These are phyloP conservation scores for Akanthomyces dipterigenus DNA, from an alignment of 2,329 filamentous ascomycete species.

Conservation along the genomic window DNA sequence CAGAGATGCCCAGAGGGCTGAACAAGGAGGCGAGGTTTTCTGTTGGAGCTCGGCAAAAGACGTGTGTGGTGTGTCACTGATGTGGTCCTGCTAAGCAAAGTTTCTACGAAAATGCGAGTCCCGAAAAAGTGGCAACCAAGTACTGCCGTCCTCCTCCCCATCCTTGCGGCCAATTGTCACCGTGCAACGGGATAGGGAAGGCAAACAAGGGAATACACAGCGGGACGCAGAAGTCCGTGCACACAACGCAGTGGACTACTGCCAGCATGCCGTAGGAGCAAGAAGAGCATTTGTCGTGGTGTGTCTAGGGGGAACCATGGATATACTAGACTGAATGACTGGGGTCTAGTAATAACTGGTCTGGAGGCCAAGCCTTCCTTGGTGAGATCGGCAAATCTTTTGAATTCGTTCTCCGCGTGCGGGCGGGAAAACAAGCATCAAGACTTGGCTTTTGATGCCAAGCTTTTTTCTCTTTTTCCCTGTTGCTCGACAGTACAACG, in stretches of 20 bases:
- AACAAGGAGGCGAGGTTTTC: too few relatives aligned
- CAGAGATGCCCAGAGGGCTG: background rate
- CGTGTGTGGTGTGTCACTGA: background rate
- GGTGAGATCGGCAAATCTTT: constrained; percentile 7
- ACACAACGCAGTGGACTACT: background rate
- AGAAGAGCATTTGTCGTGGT: background rate
- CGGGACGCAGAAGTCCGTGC: background rate
- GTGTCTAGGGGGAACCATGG: too few relatives aligned
- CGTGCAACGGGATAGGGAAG: background rate
- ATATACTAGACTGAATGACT: too few relatives aligned
- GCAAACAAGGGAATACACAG: background rate
- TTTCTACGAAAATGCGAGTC: background rate
- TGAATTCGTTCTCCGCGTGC: background rate
- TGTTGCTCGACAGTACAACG: background rate
- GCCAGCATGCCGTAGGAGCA: too few relatives aligned
- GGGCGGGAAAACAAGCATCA: constrained; percentile 7
- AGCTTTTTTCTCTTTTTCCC: constrained; percentile 9
- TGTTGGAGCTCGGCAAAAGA: background rate
- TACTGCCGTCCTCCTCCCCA: background rate
- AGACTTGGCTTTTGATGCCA: constrained; percentile 13
- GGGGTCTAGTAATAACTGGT: background rate
- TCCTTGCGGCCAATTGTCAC: background rate
- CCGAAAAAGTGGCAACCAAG: background rate
- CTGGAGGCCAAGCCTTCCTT: constrained; percentile 3
- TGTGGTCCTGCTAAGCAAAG: background rate